phyloP scores from a whole-genome alignment of 495 filamentous ascomycete species.

The Talaromyces proteolyticus region DNA sequence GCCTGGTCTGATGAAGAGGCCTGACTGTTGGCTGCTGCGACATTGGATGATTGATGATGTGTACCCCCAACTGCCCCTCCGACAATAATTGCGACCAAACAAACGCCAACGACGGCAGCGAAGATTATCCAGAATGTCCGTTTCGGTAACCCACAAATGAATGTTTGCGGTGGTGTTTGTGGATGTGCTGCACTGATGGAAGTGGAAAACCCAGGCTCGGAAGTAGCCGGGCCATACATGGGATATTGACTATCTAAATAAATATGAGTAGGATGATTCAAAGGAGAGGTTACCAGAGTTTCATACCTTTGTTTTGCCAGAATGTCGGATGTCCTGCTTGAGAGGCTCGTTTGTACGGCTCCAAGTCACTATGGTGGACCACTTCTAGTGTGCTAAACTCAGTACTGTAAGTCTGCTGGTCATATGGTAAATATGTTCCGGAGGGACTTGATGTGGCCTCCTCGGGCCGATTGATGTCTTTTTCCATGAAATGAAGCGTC shows the following conservation, averaged over 20 bases:
- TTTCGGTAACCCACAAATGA: slow-evolving; percentile 2
- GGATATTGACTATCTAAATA: not conserved
- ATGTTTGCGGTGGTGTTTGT: not conserved
- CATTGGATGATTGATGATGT: not conserved
- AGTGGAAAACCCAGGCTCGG: not conserved
- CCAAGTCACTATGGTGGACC: not conserved
- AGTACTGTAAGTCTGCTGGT: not conserved
- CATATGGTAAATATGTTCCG: not conserved
- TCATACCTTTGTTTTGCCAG: not conserved
- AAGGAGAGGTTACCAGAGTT: too few relatives aligned
- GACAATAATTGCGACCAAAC: not conserved
- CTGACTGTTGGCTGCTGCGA: not conserved
- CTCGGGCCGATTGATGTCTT: not conserved
- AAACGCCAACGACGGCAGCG: not conserved
- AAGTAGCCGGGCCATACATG: not conserved
- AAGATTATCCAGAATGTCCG: slow-evolving; percentile 1
- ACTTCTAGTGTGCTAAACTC: not conserved
- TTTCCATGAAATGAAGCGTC: not conserved
- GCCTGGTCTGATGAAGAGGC: not conserved
- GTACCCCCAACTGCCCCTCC: slow-evolving; percentile 1
- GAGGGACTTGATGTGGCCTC: not conserved
- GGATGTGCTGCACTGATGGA: not conserved
- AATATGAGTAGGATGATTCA: too few relatives aligned
- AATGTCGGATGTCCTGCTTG: not conserved
- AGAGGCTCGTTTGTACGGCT: not conserved